Conservation (phyloP, 1,284 basidiomycete genomes). For the Ustilago vetiveriae region DNA sequence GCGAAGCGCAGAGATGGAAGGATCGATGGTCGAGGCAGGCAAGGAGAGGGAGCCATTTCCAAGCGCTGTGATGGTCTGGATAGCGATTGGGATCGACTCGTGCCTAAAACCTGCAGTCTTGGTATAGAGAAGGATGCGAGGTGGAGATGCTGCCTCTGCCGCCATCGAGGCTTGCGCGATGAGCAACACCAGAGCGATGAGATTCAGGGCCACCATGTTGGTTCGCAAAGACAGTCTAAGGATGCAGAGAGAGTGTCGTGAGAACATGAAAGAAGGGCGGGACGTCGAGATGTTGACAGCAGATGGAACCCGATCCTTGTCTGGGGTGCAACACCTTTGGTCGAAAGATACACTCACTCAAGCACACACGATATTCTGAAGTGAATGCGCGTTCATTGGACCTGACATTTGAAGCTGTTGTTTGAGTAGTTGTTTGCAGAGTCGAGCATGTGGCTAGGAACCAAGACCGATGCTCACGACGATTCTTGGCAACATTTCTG, state of each 20-base stretch:
- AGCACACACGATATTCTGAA: no score
- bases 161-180: neutral
- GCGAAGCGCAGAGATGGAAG: slow-evolving; percentile 16
- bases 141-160: slow-evolving; percentile 4
- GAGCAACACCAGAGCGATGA: neutral
- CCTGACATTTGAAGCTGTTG: no score
- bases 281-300: neutral
- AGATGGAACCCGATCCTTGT: no score
- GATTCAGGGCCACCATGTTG: neutral
- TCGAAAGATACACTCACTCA: no score
- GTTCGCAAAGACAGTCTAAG: no score
- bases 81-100: slow-evolving; percentile 79
- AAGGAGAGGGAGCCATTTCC: slow-evolving; percentile 74
- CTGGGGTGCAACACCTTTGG: no score
- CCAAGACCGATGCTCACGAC: no score
- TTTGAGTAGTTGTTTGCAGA: no score
- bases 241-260: no score
- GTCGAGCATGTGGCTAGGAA: no score
- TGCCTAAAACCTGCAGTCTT: slow-evolving; percentile 71
- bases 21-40: slow-evolving; percentile 66
- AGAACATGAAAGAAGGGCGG: neutral
- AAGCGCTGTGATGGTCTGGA: slow-evolving; percentile 72
- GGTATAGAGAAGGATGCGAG: slow-evolving; percentile 58
- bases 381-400: no score
- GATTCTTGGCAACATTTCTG: no score